phyloP scores from a whole-genome alignment of 1,139 yeast genomes.

The Saccharomyces pastorianus region DNA sequence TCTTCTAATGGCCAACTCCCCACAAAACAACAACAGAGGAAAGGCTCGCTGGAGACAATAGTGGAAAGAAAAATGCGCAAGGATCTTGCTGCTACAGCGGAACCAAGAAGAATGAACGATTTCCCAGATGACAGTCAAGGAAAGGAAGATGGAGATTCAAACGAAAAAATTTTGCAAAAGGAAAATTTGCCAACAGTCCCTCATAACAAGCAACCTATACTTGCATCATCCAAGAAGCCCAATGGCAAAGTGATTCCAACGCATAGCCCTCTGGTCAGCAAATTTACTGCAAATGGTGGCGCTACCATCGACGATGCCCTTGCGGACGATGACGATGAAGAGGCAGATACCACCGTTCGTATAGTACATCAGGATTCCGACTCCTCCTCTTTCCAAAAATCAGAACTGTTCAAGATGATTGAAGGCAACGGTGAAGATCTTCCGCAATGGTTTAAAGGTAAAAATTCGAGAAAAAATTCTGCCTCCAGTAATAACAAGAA shows the following conservation, averaged over 20 bases:
- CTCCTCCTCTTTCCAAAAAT: constrained; percentile 23
- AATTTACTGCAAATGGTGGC: constrained; percentile 1
- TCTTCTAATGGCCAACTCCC: constrained; percentile 1
- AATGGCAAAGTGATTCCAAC: background rate
- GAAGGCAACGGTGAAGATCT: constrained; percentile 19
- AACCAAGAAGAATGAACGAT: constrained; percentile 8
- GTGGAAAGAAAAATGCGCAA: constrained; percentile 10
- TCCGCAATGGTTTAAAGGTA: constrained; percentile 12
- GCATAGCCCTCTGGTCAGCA: background rate
- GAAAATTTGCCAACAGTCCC: background rate
- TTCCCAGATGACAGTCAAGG: constrained; percentile 11
- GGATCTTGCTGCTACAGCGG: constrained; percentile 5
- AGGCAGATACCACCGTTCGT: constrained; percentile 13
- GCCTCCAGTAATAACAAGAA: constrained; percentile 4
- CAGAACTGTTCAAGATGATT: constrained; percentile 21
- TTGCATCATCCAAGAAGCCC: background rate
- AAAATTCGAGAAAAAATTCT: background rate
- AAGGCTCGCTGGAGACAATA: constrained; percentile 18
- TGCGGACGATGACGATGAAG: constrained; percentile 10
- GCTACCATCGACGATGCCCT: constrained; percentile 6
- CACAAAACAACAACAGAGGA: constrained; percentile 8
- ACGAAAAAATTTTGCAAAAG: background rate
- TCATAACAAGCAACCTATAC: background rate
- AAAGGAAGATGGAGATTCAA: background rate
- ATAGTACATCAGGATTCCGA: constrained; percentile 8